These are phyloP conservation scores for Sclerotinia spermophila DNA, from an alignment of 2,329 filamentous ascomycete genomes.

Conservation along the genomic window DNA sequence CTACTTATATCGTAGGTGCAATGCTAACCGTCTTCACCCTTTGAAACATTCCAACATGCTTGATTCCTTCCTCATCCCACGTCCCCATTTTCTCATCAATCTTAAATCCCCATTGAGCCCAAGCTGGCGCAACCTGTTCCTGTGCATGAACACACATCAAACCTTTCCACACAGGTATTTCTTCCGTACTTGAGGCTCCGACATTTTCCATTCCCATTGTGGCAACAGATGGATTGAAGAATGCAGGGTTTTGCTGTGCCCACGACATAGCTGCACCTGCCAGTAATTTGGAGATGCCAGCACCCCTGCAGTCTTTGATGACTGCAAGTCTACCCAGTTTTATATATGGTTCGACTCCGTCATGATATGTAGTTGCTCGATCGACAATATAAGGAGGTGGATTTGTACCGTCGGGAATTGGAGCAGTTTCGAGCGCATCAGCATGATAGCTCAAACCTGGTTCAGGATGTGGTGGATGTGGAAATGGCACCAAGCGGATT, in stretches of 20 bases:
- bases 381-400: constrained; percentile 28
- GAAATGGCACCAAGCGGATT: constrained; percentile 57
- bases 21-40: constrained; percentile 41
- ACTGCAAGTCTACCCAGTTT: constrained; percentile 80
- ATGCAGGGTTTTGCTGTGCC: constrained; percentile 57
- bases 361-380: constrained; percentile 48
- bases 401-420: background rate
- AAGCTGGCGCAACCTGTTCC: constrained; percentile 59
- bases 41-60: constrained; percentile 79
- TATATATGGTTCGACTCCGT: constrained; percentile 70
- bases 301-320: constrained; percentile 48
- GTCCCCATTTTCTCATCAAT: constrained; percentile 68
- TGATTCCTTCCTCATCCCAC: constrained; percentile 83
- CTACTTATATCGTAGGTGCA: background rate
- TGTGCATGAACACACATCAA: constrained; percentile 80
- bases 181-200: constrained; percentile 39
- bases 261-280: constrained; percentile 65
- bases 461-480: constrained; percentile 53
- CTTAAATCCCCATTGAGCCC: constrained; percentile 69
- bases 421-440: constrained; percentile 25
- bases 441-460: constrained; percentile 38
- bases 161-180: constrained; percentile 63
- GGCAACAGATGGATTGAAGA: constrained; percentile 46
- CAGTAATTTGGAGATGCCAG: constrained; percentile 61
- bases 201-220: constrained; percentile 45